Conservation (phyloP, 805 yeast genomes). For the Monosporozyma aquatica region DNA sequence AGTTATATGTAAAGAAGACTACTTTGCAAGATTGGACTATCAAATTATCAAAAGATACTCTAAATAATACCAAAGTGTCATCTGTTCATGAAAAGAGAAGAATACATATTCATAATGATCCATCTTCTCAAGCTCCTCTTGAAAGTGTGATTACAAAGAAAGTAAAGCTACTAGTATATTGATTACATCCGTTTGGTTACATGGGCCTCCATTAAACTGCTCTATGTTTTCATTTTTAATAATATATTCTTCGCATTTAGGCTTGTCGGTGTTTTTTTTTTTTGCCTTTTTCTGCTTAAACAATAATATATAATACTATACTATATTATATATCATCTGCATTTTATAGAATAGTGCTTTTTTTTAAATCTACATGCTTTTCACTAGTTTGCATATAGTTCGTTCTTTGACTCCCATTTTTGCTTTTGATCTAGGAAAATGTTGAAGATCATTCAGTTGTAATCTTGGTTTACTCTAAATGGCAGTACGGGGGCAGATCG, state of each 20-base stretch:
- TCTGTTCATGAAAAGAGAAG: not conserved
- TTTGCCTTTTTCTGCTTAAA: not conserved
- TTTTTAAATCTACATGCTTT: not conserved
- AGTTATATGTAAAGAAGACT: conserved; percentile 6
- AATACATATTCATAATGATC: not conserved
- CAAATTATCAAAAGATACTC: not conserved
- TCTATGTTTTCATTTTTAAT: not conserved
- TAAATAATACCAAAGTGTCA: not conserved
- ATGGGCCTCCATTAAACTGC: no score
- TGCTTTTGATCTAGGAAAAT: no score
- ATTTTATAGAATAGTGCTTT: conserved; percentile 1
- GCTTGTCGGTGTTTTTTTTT: not conserved
- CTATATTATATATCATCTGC: not conserved
- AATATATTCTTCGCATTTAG: not conserved
- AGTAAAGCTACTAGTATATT: no score
- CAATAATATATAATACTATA: not conserved
- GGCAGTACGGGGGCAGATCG: no score
- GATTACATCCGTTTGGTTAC: no score
- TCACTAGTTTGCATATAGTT: no score
- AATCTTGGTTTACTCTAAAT: no score
- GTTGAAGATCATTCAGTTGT: no score
- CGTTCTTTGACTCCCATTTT: no score
- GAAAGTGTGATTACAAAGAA: not conserved
- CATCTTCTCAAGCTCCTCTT: no score
- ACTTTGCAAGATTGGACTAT: conserved; percentile 3